A percentile compares a stretch with the other conserved stretches of the same genome.
Conservation (phyloP, 1,139 yeast genomes). For the Pichia norvegensis region DNA sequence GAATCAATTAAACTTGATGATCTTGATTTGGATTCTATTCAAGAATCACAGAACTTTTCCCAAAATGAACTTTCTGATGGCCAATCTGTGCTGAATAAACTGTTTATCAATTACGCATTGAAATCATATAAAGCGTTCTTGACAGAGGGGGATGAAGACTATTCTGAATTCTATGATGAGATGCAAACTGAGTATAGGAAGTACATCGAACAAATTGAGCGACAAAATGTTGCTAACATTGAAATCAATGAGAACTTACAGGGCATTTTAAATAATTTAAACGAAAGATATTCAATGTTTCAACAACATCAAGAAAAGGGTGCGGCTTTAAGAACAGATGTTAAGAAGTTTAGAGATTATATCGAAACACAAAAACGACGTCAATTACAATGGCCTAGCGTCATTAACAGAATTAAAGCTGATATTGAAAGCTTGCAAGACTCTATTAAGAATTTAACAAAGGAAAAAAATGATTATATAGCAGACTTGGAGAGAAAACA, state of each 20-base stretch:
- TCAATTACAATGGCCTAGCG: conserved; percentile 56
- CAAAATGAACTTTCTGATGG: conserved; percentile 19
- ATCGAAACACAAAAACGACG: conserved; percentile 59
- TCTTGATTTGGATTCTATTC: conserved; percentile 29
- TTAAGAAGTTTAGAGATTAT: conserved; percentile 61
- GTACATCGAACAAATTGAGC: conserved; percentile 33
- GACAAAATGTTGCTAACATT: conserved; percentile 35
- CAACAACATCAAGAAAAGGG: conserved; percentile 41
- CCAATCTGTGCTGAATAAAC: conserved; percentile 22
- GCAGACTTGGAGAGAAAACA: conserved; percentile 46
- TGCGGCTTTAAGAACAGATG: conserved; percentile 63
- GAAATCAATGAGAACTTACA: conserved; percentile 39
- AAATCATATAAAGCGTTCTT: conserved; percentile 64
- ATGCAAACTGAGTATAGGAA: conserved; percentile 46
- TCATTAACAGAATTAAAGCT: conserved; percentile 44
- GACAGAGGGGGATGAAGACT: conserved; percentile 51
- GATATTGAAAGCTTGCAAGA: conserved; percentile 45
- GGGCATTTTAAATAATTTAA: conserved; percentile 31
- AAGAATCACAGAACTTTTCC: conserved; percentile 12
- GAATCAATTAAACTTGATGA: conserved; percentile 30
- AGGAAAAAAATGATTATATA: conserved; percentile 42
- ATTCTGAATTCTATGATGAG: conserved; percentile 44
- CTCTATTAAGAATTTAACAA: conserved; percentile 37
- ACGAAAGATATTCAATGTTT: conserved; percentile 32
- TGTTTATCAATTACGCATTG: conserved; percentile 54